These are phyloP conservation scores for Melocanna baccifera DNA, from an alignment of 176 grass and related monocot genomes.

Conservation along the genomic window DNA sequence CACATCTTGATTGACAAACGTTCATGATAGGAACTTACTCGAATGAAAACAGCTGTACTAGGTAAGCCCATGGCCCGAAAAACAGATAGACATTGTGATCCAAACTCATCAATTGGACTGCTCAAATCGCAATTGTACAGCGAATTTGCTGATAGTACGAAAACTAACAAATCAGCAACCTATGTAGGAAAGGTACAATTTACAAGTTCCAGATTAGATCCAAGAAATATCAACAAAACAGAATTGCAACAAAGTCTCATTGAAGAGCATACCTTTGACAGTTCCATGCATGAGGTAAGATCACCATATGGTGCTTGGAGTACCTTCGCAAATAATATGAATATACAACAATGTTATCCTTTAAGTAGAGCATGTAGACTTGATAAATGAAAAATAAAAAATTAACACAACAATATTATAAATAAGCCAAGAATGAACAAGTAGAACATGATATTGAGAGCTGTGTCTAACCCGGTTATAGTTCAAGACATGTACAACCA, in stretches of 20 bases:
- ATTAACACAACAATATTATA: constrained; percentile 10
- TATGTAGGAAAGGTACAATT: constrained; percentile 40
- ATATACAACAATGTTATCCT: constrained; percentile 8
- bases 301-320: constrained; percentile 95
- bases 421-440: neutral
- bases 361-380: neutral
- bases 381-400: constrained; percentile 28
- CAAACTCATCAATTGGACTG: constrained; percentile 69
- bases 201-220: constrained; percentile 39
- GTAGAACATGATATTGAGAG: neutral
- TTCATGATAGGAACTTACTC: constrained; percentile 46
- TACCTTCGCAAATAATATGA: constrained; percentile 55
- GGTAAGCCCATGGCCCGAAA: constrained; percentile 79
- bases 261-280: constrained; percentile 70
- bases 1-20: neutral
- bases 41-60: constrained; percentile 86
- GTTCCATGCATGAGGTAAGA: constrained; percentile 85
- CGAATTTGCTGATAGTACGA: constrained; percentile 80
- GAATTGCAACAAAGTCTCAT: constrained; percentile 9
- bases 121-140: constrained; percentile 52
- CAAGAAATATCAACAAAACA: neutral
- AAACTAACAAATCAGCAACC: constrained; percentile 89
- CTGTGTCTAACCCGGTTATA: neutral
- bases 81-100: constrained; percentile 77
- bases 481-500: neutral